These are phyloP conservation scores for Fragilariopsis cylindrus DNA, from an alignment of 108 stramenopile genomes.

Conservation along the genomic window DNA sequence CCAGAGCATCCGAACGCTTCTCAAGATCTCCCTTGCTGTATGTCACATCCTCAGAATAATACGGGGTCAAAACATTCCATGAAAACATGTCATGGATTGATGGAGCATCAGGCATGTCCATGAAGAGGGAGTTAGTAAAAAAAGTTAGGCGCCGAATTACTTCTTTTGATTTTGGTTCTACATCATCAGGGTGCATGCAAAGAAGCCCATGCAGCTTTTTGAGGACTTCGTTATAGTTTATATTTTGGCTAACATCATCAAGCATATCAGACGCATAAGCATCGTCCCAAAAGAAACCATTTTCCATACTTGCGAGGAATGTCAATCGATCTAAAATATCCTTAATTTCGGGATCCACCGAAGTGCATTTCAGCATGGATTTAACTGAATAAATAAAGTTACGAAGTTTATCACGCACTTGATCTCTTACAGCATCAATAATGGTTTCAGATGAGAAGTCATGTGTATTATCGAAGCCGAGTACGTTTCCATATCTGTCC, in stretches of 20 bases:
- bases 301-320: conserved; percentile 85
- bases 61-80: conserved; percentile 97
- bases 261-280: conserved; percentile 90
- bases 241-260: conserved; percentile 79
- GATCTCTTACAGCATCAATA: conserved; percentile 89
- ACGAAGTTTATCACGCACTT: conserved; percentile 86
- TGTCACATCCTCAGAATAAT: conserved; percentile 96
- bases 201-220: conserved; percentile 92
- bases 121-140: conserved; percentile 98
- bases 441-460: conserved; percentile 34
- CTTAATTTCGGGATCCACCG: conserved; percentile 50
- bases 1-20: conserved; percentile 86
- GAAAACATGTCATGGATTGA: conserved; percentile 95
- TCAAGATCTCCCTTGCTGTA: conserved; percentile 92
- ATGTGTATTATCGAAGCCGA: neutral
- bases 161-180: conserved; percentile 95
- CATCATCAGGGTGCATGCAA: conserved; percentile 90
- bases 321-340: conserved; percentile 86
- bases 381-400: conserved; percentile 76
- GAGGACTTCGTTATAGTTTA: conserved; percentile 71
- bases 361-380: conserved; percentile 65
- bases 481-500: conserved; percentile 2
- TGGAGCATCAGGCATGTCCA: conserved; percentile 98
- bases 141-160: conserved; percentile 93
- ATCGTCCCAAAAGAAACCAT: conserved; percentile 97